phyloP scores from a whole-genome alignment of 495 filamentous ascomycete species.

The Penicillium desertorum region DNA sequence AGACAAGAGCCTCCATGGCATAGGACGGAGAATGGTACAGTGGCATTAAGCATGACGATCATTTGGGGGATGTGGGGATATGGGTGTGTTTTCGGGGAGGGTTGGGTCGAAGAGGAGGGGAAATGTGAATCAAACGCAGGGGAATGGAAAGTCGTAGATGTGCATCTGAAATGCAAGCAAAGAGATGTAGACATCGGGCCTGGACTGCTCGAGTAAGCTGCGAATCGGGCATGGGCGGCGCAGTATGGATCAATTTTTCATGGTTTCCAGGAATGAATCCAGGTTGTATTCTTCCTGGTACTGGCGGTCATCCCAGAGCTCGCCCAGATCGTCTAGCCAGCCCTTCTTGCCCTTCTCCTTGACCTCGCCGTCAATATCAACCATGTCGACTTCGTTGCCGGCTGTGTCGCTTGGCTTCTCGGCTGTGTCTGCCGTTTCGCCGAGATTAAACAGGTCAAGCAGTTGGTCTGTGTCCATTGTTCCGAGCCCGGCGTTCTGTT shows the following conservation, averaged over 20 bases:
- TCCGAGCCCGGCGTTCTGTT: constrained; percentile 92
- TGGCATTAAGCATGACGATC: constrained; percentile 17
- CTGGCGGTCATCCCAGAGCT: constrained; percentile 93
- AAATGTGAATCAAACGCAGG: not conserved
- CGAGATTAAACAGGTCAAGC: constrained; percentile 91
- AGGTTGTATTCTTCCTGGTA: constrained; percentile 97
- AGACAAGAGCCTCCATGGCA: constrained; percentile 13
- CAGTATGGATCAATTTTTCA: constrained; percentile 58
- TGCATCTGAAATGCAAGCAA: not conserved
- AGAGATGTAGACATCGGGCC: not conserved
- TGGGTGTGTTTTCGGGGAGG: not conserved
- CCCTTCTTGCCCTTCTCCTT: constrained; percentile 96
- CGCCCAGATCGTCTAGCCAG: constrained; percentile 88
- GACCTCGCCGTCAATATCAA: constrained; percentile 88
- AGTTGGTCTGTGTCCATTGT: constrained; percentile 99
- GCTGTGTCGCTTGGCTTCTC: constrained; percentile 56
- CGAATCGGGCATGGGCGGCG: not conserved
- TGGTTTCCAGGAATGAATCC: constrained; percentile 85
- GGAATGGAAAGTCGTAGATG: not conserved
- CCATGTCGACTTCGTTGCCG: constrained; percentile 84
- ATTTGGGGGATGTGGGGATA: not conserved
- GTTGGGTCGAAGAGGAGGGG: not conserved
- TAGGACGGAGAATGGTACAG: constrained; percentile 11
- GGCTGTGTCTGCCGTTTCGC: constrained; percentile 69
- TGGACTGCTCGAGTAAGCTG: not conserved